phyloP scores from a whole-genome alignment of 108 stramenopile genomes.

The Discostella pseudostelligera region DNA sequence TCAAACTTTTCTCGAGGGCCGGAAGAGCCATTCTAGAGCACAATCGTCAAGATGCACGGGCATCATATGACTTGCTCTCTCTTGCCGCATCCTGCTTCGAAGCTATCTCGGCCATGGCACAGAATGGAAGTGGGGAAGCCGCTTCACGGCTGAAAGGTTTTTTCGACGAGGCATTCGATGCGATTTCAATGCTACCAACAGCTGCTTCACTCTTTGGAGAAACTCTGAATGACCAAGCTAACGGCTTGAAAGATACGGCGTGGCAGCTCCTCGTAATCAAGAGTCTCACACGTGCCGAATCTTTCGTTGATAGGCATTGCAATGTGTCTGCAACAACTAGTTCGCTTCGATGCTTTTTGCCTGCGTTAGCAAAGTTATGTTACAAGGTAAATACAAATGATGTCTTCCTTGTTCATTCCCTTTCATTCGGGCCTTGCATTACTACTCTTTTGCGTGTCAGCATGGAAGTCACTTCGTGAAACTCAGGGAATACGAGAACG shows the following conservation, averaged over 20 bases:
- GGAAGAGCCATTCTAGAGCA: slow-evolving; percentile 41
- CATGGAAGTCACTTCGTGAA: slow-evolving; percentile 41
- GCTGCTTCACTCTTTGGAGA: slow-evolving; percentile 40
- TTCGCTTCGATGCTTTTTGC: slow-evolving; percentile 35
- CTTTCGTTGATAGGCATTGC: slow-evolving; percentile 30
- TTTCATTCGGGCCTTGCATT: not conserved
- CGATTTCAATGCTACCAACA: slow-evolving; percentile 21
- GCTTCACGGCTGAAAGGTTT: slow-evolving; percentile 19
- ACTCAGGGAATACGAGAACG: slow-evolving; percentile 17
- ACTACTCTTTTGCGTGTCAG: slow-evolving; percentile 6
- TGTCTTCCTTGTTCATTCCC: not conserved
- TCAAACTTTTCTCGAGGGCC: slow-evolving; percentile 33
- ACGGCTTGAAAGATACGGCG: not conserved
- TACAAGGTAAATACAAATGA: slow-evolving; percentile 39
- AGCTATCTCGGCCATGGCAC: slow-evolving; percentile 21
- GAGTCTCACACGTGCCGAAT: slow-evolving; percentile 24
- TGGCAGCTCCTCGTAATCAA: slow-evolving; percentile 33
- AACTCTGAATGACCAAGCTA: not conserved
- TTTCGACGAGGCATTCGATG: slow-evolving; percentile 50
- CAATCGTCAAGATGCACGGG: slow-evolving; percentile 23
- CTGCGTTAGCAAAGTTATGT: slow-evolving; percentile 41
- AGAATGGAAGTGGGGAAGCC: slow-evolving; percentile 27
- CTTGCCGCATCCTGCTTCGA: slow-evolving; percentile 40
- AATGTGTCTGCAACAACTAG: slow-evolving; percentile 1
- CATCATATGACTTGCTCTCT: slow-evolving; percentile 26